Evolutionary conservation across 768 basidiomycete species (phyloP).

Genomic region (Tephrocybe rancida): DNA sequence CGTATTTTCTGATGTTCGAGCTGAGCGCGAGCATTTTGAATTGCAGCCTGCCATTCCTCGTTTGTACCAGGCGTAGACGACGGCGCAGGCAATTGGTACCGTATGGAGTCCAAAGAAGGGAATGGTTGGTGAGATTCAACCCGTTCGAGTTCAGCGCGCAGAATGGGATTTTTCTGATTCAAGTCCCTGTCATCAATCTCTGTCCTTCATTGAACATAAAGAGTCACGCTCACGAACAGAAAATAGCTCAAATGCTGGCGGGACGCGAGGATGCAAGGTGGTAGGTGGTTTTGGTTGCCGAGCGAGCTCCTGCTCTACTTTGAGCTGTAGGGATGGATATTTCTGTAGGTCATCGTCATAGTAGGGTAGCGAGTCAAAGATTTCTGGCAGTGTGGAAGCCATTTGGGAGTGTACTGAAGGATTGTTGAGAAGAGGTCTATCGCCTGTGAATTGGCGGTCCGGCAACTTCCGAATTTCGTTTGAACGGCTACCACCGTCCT

Average conservation of each 20-base stretch:
- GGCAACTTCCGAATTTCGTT: slow-evolving; percentile 22
- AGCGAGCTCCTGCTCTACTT: slow-evolving; percentile 77
- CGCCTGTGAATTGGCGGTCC: background rate
- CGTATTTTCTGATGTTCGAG: slow-evolving; percentile 84
- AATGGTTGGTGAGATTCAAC: slow-evolving; percentile 70
- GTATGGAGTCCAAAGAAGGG: slow-evolving; percentile 66
- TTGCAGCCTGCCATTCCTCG: slow-evolving; percentile 74
- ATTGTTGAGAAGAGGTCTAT: slow-evolving; percentile 1
- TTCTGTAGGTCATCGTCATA: slow-evolving; percentile 91
- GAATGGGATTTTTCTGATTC: slow-evolving; percentile 64
- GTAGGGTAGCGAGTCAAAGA: slow-evolving; percentile 90
- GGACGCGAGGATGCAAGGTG: slow-evolving; percentile 69
- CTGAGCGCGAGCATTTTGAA: slow-evolving; percentile 80
- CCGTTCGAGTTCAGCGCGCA: slow-evolving; percentile 75
- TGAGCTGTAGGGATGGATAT: slow-evolving; percentile 68
- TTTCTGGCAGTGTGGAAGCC: slow-evolving; percentile 28
- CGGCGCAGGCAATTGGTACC: slow-evolving; percentile 78
- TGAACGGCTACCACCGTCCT: slow-evolving; percentile 1
- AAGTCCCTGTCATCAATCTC: slow-evolving; percentile 6
- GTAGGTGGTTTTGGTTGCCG: slow-evolving; percentile 65
- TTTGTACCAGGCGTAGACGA: slow-evolving; percentile 62
- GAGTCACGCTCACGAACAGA: slow-evolving; percentile 55
- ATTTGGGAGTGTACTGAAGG: slow-evolving; percentile 20
- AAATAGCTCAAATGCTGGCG: slow-evolving; percentile 68
- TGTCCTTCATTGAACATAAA: background rate